phyloP scores from a whole-genome alignment of 2,329 filamentous ascomycete genomes.

The Penicillium sp. region DNA sequence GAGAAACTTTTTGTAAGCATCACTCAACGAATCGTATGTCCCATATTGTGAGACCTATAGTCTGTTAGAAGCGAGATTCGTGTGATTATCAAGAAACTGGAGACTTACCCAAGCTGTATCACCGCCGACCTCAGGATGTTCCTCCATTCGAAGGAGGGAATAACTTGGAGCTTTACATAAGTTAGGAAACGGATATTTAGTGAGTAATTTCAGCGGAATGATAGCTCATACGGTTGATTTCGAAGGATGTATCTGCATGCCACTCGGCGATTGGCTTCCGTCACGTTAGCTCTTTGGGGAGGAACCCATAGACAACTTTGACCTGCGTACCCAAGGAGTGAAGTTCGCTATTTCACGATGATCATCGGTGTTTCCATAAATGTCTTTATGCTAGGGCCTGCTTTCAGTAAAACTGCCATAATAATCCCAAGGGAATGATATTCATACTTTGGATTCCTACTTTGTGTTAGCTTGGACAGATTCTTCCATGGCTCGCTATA shows the following conservation, averaged over 20 bases:
- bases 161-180: conserved; percentile 41
- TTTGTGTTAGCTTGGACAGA: neutral
- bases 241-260: conserved; percentile 50
- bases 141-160: conserved; percentile 50
- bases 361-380: conserved; percentile 44
- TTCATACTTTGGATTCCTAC: conserved; percentile 22
- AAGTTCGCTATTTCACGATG: conserved; percentile 45
- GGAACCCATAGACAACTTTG: neutral
- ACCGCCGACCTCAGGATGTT: conserved; percentile 46
- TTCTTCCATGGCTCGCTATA: neutral
- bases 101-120: conserved; percentile 45
- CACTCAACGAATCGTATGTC: conserved; percentile 44
- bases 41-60: conserved; percentile 40
- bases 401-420: neutral
- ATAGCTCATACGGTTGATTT: conserved; percentile 41
- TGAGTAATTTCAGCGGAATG: neutral
- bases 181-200: neutral
- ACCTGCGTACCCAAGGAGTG: conserved; percentile 39
- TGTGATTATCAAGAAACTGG: neutral
- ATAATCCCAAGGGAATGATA: neutral
- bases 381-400: conserved; percentile 36
- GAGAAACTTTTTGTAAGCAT: conserved; percentile 40
- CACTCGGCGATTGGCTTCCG: conserved; percentile 40
- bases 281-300: neutral
- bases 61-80: neutral